Base-by-base conservation (phyloP, 2,329 filamentous ascomycete species). In the Aspergillus flavus region DNA sequence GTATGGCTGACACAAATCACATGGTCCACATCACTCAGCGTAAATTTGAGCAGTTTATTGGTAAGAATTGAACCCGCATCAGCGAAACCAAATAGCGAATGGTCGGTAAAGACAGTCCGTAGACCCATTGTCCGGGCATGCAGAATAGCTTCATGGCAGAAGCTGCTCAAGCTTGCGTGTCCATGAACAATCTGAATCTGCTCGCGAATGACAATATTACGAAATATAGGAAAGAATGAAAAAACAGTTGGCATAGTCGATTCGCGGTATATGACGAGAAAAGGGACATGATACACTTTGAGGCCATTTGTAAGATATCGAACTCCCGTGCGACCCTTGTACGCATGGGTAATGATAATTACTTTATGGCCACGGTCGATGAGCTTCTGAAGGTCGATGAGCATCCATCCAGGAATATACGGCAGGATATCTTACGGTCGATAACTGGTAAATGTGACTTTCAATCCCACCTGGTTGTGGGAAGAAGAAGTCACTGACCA, bases 401-500 rank as follows among this genome's bases (percentile, higher is more conserved):
- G 64, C 9, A 46, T 50, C 53, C 43, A n/a, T 19, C 23, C 56
- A 41, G n/a, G 12, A 19, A 57, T 26, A 56, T 21, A 23, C 41
- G 61, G 46, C 19, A 26, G 64, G 39, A 28, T 34, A 52, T 36
- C 81, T 65, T 78, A 87, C 85, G 62, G 91, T 92, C 36, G 94
- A 95, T 46, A 99, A 85, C 79, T 99, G 95, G 82, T 99, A 99
- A 72, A 99, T 98, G 80, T 99, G 95, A 79, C 93, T 96, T 82
- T 99, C 95, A 68, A 99, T 89, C 72, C 95, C 95, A 75, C 95
- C 86, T 58, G 95, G 94, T 75, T 98, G 94, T 16, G 95, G 95
- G 76, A 96, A 99, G 89, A 99, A 99, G 86, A 96, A 97, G 84
- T 99, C 95, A 86, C 94, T 94, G 78, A 97, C 92, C 95, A 99